These are phyloP conservation scores for Odonthalia washingtoniensis DNA, from an alignment of 31 red algal genomes.

Conservation along the genomic window DNA sequence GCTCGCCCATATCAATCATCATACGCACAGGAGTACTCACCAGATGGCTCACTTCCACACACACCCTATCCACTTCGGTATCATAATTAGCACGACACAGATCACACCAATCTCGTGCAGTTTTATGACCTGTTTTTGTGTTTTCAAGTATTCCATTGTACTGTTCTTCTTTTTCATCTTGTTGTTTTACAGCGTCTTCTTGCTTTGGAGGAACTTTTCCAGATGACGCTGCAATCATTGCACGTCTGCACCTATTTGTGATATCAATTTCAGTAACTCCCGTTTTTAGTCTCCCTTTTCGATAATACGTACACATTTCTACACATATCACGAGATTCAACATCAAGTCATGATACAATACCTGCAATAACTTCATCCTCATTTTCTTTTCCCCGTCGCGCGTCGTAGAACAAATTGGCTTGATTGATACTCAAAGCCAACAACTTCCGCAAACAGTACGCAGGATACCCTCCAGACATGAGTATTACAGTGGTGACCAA, in stretches of 20 bases:
- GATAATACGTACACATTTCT: constrained; percentile 92
- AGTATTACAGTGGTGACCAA: constrained; percentile 46
- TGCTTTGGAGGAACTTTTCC: constrained; percentile 41
- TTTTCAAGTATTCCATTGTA: no score
- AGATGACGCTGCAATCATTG: constrained; percentile 49
- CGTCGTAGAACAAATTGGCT: constrained; percentile 85
- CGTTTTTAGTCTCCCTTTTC: constrained; percentile 75
- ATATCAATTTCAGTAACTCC: no score
- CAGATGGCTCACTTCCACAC: constrained; percentile 46
- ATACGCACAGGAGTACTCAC: constrained; percentile 29
- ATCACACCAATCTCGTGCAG: constrained; percentile 44
- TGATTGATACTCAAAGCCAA: constrained; percentile 80
- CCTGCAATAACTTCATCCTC: constrained; percentile 49
- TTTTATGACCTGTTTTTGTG: no score
- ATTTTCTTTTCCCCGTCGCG: constrained; percentile 55
- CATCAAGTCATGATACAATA: constrained; percentile 59
- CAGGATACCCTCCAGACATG: constrained; percentile 66
- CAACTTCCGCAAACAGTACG: constrained; percentile 88
- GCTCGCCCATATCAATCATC: constrained; percentile 6
- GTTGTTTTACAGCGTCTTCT: not conserved
- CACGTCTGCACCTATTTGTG: constrained; percentile 41
- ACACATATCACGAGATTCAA: constrained; percentile 45
- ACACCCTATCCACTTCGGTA: no score
- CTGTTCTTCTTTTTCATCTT: not conserved
- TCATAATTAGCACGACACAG: constrained; percentile 41